These are phyloP conservation scores for Capronia americana DNA, from an alignment of 2,329 filamentous ascomycete genomes.

Conservation along the genomic window DNA sequence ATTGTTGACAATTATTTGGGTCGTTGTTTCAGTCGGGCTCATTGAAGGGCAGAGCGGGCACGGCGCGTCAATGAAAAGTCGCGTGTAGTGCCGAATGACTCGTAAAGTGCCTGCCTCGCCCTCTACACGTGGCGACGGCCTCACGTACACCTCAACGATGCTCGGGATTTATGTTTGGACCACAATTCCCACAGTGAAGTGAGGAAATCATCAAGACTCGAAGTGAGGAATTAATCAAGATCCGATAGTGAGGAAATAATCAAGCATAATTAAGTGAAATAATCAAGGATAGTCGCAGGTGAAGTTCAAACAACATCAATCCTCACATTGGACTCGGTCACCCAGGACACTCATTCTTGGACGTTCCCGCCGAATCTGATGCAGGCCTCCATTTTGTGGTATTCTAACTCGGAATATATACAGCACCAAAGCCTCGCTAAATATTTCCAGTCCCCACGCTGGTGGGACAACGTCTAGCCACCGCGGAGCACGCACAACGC, in stretches of 20 bases:
- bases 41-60: background rate
- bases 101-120: background rate
- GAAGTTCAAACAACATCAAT: background rate
- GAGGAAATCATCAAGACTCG: background rate
- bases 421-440: conserved; percentile 28
- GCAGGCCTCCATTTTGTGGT: conserved; percentile 14
- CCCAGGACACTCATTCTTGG: background rate
- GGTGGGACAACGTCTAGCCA: conserved; percentile 2
- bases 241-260: too few relatives aligned
- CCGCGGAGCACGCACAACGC: background rate
- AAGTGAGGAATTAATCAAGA: too few relatives aligned
- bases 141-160: background rate
- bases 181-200: background rate
- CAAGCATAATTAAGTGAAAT: too few relatives aligned
- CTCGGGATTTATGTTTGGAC: background rate
- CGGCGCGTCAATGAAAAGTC: conserved; percentile 22
- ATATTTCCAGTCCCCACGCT: conserved; percentile 11
- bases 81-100: conserved; percentile 9
- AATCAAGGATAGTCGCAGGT: background rate
- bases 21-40: background rate
- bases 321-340: background rate
- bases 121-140: background rate
- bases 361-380: background rate
- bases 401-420: conserved; percentile 29
- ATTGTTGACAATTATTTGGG: conserved; percentile 2